phyloP scores from a whole-genome alignment of 345 rosid genomes.

The Acer campestre region DNA sequence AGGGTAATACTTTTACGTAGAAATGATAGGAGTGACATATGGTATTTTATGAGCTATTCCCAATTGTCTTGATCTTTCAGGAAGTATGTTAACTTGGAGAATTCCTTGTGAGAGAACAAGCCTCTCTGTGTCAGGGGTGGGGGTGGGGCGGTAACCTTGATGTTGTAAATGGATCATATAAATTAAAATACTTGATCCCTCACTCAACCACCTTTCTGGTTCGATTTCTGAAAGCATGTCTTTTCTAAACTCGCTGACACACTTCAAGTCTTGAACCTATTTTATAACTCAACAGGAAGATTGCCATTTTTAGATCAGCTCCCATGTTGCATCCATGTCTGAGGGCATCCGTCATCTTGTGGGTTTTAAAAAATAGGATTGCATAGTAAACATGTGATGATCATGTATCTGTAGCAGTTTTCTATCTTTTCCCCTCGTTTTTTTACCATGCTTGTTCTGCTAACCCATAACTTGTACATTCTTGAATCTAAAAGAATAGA shows the following conservation, averaged over 20 bases:
- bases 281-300: constrained; percentile 2
- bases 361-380: neutral
- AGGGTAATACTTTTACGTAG: neutral
- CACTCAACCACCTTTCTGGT: neutral
- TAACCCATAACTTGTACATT: neutral
- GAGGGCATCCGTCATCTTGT: neutral
- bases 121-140: neutral
- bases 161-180: constrained; percentile 2
- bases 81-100: neutral
- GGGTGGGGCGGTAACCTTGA: neutral
- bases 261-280: constrained; percentile 11
- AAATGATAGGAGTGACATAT: neutral
- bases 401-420: neutral
- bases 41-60: neutral
- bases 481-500: neutral
- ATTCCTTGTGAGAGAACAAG: constrained; percentile 1
- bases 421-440: neutral
- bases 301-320: constrained; percentile 17
- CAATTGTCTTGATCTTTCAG: neutral
- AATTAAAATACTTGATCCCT: neutral
- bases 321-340: neutral
- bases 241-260: neutral
- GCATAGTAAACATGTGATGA: neutral
- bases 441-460: neutral
- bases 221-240: neutral